Percentiles rank a stretch among this genome's conserved stretches.
Conservation (phyloP, 1,139 yeast genomes). For the Kurtzmaniella quercitrusa region DNA sequence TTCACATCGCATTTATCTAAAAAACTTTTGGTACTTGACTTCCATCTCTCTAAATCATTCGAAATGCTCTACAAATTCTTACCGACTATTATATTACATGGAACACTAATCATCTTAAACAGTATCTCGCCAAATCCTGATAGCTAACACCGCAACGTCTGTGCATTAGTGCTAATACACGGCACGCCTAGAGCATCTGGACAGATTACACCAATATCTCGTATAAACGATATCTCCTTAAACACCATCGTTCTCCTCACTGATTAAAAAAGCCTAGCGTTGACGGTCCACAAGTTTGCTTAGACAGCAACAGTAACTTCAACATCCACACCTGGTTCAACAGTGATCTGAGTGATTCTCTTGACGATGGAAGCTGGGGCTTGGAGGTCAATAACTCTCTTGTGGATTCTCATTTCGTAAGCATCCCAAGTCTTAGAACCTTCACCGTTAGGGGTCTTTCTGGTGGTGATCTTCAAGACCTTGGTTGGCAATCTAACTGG, state of each 20-base stretch:
- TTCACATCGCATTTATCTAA: too few relatives aligned
- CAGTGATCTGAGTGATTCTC: slow-evolving; percentile 92
- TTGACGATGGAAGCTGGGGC: slow-evolving; percentile 94
- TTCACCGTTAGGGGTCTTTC: slow-evolving; percentile 99
- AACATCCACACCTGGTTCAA: slow-evolving; percentile 54
- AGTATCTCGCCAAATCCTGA: slow-evolving; percentile 45
- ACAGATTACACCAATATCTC: slow-evolving; percentile 9
- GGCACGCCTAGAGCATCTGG: slow-evolving; percentile 62
- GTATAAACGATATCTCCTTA: background rate
- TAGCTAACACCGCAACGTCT: slow-evolving; percentile 63
- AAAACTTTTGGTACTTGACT: background rate
- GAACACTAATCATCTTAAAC: background rate
- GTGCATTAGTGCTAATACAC: slow-evolving; percentile 42
- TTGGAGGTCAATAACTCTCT: slow-evolving; percentile 98
- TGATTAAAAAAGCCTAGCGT: background rate
- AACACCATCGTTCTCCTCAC: slow-evolving; percentile 2
- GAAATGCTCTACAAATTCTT: background rate
- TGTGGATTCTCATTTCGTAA: slow-evolving; percentile 99
- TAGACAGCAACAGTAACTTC: slow-evolving; percentile 41
- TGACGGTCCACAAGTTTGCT: slow-evolving; percentile 9
- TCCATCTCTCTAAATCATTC: background rate
- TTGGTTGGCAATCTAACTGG: slow-evolving; percentile 99
- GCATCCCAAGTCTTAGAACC: slow-evolving; percentile 99
- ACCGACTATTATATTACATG: slow-evolving; percentile 2
- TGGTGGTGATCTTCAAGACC: slow-evolving; percentile 97